Conservation (phyloP, 2,329 filamentous ascomycete species). For the Magnaporthiopsis rhizophila region DNA sequence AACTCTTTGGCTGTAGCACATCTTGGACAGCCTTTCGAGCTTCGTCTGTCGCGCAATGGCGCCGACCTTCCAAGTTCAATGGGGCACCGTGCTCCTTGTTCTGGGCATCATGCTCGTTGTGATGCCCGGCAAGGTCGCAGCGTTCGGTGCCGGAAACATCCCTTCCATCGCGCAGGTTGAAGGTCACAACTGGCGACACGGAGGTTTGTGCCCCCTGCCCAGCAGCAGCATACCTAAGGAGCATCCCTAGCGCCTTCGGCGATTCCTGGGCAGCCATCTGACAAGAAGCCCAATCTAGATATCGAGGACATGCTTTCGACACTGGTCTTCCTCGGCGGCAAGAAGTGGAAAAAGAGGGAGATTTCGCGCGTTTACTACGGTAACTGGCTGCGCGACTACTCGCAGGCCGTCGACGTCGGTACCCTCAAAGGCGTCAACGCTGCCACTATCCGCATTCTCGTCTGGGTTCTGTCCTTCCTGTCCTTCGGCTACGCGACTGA, state of each 20-base stretch:
- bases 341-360: constrained; percentile 77
- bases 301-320: constrained; percentile 78
- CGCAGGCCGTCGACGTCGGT: constrained; percentile 73
- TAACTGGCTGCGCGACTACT: constrained; percentile 83
- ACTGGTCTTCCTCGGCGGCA: constrained; percentile 67
- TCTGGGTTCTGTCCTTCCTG: constrained; percentile 77
- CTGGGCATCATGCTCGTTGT: constrained; percentile 46
- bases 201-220: constrained; percentile 32
- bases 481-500: constrained; percentile 78
- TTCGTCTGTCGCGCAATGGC: not conserved
- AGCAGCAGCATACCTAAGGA: not conserved
- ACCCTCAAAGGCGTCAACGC: constrained; percentile 72
- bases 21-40: not conserved
- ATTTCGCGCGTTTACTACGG: constrained; percentile 76
- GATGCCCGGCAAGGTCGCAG: constrained; percentile 46
- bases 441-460: constrained; percentile 67
- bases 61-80: constrained; percentile 20
- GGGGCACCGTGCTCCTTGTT: constrained; percentile 44
- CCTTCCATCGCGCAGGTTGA: constrained; percentile 59
- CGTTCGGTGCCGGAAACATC: constrained; percentile 65
- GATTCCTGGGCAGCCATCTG: not conserved
- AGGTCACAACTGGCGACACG: constrained; percentile 63
- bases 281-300: constrained; percentile 32
- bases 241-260: too few relatives aligned
- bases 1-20: not conserved